Base-by-base conservation (phyloP, 345 rosid genomes). In the Reutealis trisperma region DNA sequence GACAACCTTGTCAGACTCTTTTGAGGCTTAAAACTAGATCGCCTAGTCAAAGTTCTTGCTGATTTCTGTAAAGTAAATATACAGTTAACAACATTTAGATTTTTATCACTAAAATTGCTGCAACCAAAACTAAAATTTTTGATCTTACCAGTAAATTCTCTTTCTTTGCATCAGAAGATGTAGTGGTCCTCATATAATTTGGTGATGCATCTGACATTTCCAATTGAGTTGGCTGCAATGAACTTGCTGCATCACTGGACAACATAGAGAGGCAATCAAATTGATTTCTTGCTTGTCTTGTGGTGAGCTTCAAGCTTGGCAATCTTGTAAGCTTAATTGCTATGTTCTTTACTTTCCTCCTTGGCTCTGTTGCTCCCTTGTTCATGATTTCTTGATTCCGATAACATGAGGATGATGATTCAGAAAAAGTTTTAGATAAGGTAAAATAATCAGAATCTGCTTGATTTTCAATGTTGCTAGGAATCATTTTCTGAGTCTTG, bases 1-100 rank as follows among this genome's bases (percentile, higher is more conserved):
- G 90, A 77, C 76, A 85, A 69, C 77, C 87, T 88, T 41, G 86
- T 72, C 61, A 88, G 32, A 73, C 83, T 86, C 86, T 76, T 87
- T 58, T 67, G 58, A 24, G 83, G 81, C 85, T 82, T 85, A 61
- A 80, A 76, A 78, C 85, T 85, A 15, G 81, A 41, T 61, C 79
- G 73, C 79, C 73, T 86, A 18, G 78, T 78, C 75, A 85, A 83
- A 62, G 75, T 58, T 81, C 79, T 78, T 45, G 78, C 42, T 52
- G 84, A 71, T 55, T 77, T 89, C 97, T 94, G 87, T 13, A 51
- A 75, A 34, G 64, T 47, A 69, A 60, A 42, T 18, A 10, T 44
- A 57, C 19, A 44, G 32, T 66, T 58, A 59, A 25, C 19, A 63
- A 61, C 55, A 64, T 41, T 22, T 32, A 19, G 61, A 15, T 63